A percentile compares a stretch with the other conserved stretches of the same genome.
Conservation (phyloP, 73 alveolate genomes). For the Paramecium sexaurelia region DNA sequence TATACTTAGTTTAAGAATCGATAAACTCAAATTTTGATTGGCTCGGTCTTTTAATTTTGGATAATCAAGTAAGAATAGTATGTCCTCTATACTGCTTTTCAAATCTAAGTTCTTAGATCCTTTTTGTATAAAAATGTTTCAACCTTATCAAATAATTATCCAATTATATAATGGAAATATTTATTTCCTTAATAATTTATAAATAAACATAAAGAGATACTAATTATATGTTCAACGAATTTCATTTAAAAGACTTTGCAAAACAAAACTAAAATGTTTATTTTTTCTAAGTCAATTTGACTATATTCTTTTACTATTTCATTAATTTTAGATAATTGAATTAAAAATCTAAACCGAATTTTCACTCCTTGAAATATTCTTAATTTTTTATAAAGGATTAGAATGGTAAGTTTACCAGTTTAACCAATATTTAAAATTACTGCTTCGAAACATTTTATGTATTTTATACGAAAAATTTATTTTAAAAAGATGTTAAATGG, state of each 20-base stretch:
- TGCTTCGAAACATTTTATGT: no score
- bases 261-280: neutral
- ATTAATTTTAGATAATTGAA: neutral
- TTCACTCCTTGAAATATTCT: no score
- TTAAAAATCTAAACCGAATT: no score
- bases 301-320: neutral
- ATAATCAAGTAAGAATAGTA: neutral
- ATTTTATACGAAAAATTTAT: no score
- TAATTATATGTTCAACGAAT: neutral
- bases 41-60: neutral
- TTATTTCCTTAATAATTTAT: neutral
- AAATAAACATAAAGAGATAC: neutral
- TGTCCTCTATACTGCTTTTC: neutral
- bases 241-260: neutral
- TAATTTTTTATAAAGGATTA: no score
- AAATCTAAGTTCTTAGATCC: neutral
- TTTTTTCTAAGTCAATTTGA: neutral
- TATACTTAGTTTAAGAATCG: slow-evolving; percentile 16
- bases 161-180: neutral
- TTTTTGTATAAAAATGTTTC: neutral
- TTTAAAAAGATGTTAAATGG: no score
- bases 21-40: slow-evolving; percentile 50
- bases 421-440: no score
- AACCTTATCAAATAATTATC: neutral
- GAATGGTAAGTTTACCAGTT: no score